Conservation (phyloP, 1,284 basidiomycete genomes). For the Apiotrichum sp. region DNA sequence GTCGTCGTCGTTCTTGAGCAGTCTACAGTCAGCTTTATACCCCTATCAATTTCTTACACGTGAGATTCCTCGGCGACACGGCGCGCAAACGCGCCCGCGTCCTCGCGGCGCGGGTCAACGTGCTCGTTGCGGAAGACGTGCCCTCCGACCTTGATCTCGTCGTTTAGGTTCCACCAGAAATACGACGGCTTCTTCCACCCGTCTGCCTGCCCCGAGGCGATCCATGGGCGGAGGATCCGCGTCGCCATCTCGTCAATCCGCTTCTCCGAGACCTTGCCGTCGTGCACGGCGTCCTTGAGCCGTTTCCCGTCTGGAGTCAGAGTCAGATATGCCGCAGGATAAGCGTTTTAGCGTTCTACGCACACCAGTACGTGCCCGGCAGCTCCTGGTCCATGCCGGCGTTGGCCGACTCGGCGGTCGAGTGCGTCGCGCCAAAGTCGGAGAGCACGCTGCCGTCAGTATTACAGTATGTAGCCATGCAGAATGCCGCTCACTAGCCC, state of each 20-base stretch:
- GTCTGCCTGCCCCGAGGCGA: conserved; percentile 55
- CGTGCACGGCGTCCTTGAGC: conserved; percentile 61
- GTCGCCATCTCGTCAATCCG: conserved; percentile 52
- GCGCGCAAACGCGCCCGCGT: conserved; percentile 31
- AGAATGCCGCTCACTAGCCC: conserved; percentile 46
- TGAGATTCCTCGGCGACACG: conserved; percentile 38
- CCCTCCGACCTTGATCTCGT: conserved; percentile 27
- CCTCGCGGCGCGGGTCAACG: conserved; percentile 24
- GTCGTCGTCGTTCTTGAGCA: conserved; percentile 15
- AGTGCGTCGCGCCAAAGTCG: conserved; percentile 41
- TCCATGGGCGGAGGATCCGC: conserved; percentile 58
- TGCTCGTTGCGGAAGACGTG: conserved; percentile 30
- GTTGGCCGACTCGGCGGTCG: conserved; percentile 43
- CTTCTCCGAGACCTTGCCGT: conserved; percentile 59
- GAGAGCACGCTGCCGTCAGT: conserved; percentile 16
- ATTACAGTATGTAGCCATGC: too few species aligned
- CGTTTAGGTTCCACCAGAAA: conserved; percentile 44
- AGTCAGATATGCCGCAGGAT: neutral
- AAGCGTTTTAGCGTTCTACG: too few species aligned
- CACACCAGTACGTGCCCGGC: conserved; percentile 41
- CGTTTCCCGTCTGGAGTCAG: conserved; percentile 32
- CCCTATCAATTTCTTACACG: conserved; percentile 21
- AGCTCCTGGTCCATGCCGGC: conserved; percentile 51
- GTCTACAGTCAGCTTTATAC: neutral
- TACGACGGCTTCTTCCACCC: conserved; percentile 52